Evolutionary conservation across 2,329 filamentous ascomycete species (phyloP), one percentile per base, ranked within the genome.

Genomic region (Ophiosphaerella herpotricha): DNA sequence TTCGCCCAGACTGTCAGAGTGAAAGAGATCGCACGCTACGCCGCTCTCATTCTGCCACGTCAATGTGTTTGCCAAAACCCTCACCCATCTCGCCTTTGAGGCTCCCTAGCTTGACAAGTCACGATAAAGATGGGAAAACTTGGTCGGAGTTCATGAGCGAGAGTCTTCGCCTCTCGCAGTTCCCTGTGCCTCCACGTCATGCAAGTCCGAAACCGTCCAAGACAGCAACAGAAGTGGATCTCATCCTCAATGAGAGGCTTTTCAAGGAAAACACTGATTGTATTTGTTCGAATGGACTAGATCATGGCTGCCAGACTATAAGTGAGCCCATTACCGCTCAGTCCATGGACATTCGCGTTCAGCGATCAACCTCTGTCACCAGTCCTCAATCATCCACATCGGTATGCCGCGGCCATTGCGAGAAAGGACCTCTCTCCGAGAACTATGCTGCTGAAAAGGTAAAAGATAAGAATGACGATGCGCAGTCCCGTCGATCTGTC

Each of bases 31-130:
- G 60, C 21, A 61, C 43, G 23, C 43, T 68, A 29, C 58, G 67
- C 45, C 64, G 63, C 3, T 71, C 70, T 7, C 64, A 69, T 34
- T 71, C 68, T n/a, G 60, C 63, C 29, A 59, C 63, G 11, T 68
- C 63, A n/a, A 61, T 61, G 39, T 44, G 55, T 18, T 39, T 63
- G 37, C 64, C 65, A 13, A 55, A 58, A 23, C 50, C 61, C 6
- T 61, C 60, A 0, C 54, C 58, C 7, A 45, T 64, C 12, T 61
- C 61, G 5, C 63, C 66, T 12, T 45, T 70, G 12, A 54, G 63
- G 35, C 56, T 73, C 21, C 68, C 70, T 3, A 67, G 66, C 46
- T 55, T 72, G 16, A 58, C 52, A 5, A 54, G 48, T 5, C 24
- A 61, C 41, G 64, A 70, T 36, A 38, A 52, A 1, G 50, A 64